Evolutionary conservation across 1,284 basidiomycete genomes (phyloP), one percentile per base, ranked within the genome.

Genomic region (Mycosarcoma mackinlayi): DNA sequence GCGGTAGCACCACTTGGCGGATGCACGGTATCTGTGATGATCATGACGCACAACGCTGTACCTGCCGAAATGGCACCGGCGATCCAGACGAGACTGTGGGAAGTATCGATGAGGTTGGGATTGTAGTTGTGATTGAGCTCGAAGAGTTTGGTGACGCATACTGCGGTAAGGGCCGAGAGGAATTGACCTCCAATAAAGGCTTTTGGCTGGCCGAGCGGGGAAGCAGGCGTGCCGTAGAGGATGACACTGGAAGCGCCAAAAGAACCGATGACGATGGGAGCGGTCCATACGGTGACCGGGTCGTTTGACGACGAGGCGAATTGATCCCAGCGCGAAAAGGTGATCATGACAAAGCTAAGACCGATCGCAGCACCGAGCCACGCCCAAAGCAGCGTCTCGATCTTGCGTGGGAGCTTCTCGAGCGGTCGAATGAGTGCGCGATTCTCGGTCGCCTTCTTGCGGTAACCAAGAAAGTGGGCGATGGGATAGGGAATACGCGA

Each of bases 201-300:
- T 21, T 56, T 57, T 1, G 74, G 74, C 45, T 76, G 74, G 24
- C 62, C 63, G 10, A 76, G 50, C 0, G 74, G 74, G 1, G 65
- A 69, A 9, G 67, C 59, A 9, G 74, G 74, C 3, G 66, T 58
- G 33, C 66, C 74, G 52, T 73, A 76, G 40, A 76, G 65, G 31
- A 76, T 67, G 46, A 76, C 69, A 37, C 62, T 60, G 6, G 64
- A 66, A 33, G 74, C 74, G 44, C 74, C 74, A 21, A 76, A 76
- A 18, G 66, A 70, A 39, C 74, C 74, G 40, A 76, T 66, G 34
- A 76, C 52, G 57, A 69, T 66, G 21, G 74, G 74, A 0, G 74
- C 50, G 0, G 62, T 62, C 74, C 74, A 76, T 1, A 39, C 33
- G 11, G 67, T 69, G 14, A 59, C 11, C 6, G 67, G 61, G n/a